phyloP scores from a whole-genome alignment of 345 rosid species.

The Sisymbrium irio region DNA sequence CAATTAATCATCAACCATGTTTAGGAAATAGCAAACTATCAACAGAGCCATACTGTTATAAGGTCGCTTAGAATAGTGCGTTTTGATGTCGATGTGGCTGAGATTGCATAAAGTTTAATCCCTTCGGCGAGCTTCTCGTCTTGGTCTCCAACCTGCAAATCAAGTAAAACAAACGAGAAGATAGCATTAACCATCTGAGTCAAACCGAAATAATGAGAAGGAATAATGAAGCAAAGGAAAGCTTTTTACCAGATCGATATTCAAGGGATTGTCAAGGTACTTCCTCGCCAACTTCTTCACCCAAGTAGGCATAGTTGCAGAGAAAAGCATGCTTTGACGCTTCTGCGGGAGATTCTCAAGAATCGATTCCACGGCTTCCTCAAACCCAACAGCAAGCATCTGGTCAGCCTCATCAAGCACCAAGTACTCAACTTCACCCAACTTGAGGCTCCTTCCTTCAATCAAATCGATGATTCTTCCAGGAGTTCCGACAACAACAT shows the following conservation, averaged over 20 bases:
- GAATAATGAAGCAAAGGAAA: neutral
- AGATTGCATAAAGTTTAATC: constrained; percentile 81
- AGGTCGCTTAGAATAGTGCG: constrained; percentile 87
- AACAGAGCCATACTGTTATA: constrained; percentile 54
- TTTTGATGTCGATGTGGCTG: constrained; percentile 76
- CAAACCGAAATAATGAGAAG: neutral
- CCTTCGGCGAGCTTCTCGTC: constrained; percentile 97
- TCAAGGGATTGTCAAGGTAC: constrained; percentile 81
- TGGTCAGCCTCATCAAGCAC: constrained; percentile 99
- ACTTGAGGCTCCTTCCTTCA: constrained; percentile 64
- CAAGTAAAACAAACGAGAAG: constrained; percentile 9
- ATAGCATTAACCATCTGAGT: neutral
- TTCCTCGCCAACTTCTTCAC: constrained; percentile 91
- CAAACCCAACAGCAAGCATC: constrained; percentile 99
- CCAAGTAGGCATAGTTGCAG: constrained; percentile 99
- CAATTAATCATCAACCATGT: neutral
- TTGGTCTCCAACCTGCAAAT: constrained; percentile 78
- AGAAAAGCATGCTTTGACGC: constrained; percentile 97
- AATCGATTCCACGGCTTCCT: constrained; percentile 88
- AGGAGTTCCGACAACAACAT: constrained; percentile 97
- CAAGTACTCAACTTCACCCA: constrained; percentile 86
- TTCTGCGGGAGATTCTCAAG: constrained; percentile 79
- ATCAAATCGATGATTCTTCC: constrained; percentile 91
- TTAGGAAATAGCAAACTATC: neutral
- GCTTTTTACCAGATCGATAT: constrained; percentile 73